Percentiles rank a stretch among this genome's conserved stretches.
phyloP scores from a whole-genome alignment of 768 basidiomycete species.

The Hebeloma cylindrosporum region DNA sequence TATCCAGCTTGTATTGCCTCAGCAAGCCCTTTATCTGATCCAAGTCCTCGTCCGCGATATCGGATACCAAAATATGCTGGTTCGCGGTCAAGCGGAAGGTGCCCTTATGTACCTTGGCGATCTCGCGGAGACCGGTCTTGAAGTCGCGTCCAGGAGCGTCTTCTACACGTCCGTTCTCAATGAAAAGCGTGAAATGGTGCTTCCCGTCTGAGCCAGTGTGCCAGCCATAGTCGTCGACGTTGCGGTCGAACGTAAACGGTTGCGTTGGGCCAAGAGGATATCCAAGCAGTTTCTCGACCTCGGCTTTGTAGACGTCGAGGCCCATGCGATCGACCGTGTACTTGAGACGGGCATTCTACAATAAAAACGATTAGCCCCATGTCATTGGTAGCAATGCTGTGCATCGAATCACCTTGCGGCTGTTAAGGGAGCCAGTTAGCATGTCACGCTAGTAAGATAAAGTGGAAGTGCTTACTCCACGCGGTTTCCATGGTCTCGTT shows the following conservation, averaged over 20 bases:
- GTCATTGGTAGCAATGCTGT: too few relatives aligned
- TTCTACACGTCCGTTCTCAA: constrained; percentile 97
- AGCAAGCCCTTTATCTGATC: constrained; percentile 77
- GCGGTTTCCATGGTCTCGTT: constrained; percentile 95
- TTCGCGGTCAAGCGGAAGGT: constrained; percentile 92
- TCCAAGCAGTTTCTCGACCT: constrained; percentile 88
- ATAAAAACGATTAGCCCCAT: too few relatives aligned
- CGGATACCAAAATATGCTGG: constrained; percentile 89
- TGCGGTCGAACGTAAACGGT: constrained; percentile 79
- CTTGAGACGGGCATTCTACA: constrained; percentile 84
- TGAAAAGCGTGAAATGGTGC: constrained; percentile 90
- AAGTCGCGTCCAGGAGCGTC: constrained; percentile 89
- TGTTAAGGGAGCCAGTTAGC: constrained; percentile 21
- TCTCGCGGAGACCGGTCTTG: constrained; percentile 90
- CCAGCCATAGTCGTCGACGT: constrained; percentile 97
- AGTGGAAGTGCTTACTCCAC: constrained; percentile 60
- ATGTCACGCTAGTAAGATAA: constrained; percentile 13
- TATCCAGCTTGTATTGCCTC: constrained; percentile 86
- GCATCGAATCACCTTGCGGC: constrained; percentile 52
- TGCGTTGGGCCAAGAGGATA: constrained; percentile 73
- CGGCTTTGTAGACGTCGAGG: constrained; percentile 78
- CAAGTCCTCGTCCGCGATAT: constrained; percentile 73
- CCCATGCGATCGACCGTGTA: constrained; percentile 98
- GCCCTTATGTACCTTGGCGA: constrained; percentile 94
- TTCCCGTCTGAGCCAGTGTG: constrained; percentile 80